These are phyloP conservation scores for Talaromyces borbonicus DNA, from an alignment of 495 filamentous ascomycete species.

Conservation along the genomic window DNA sequence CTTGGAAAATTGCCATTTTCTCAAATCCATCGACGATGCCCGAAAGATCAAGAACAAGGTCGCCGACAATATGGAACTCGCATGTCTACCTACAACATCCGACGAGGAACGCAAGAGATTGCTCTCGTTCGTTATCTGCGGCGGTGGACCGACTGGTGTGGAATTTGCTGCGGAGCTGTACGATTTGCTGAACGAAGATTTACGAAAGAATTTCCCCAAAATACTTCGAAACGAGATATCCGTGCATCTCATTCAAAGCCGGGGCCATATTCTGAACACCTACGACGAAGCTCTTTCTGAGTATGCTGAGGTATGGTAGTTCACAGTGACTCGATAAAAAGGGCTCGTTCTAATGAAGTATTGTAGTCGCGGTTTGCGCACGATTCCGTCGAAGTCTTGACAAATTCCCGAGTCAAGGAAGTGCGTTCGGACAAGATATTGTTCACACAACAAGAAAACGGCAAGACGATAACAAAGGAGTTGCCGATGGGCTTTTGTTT, in stretches of 20 bases:
- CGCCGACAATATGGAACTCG: slow-evolving; percentile 83
- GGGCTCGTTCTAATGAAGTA: not conserved
- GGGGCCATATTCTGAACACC: slow-evolving; percentile 92
- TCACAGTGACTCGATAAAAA: not conserved
- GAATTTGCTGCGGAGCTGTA: slow-evolving; percentile 96
- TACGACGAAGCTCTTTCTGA: slow-evolving; percentile 91
- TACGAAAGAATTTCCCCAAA: slow-evolving; percentile 71
- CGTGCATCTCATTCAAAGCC: slow-evolving; percentile 90
- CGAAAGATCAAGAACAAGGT: slow-evolving; percentile 79
- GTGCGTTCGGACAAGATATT: slow-evolving; percentile 74
- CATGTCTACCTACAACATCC: slow-evolving; percentile 84
- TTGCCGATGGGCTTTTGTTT: slow-evolving; percentile 94
- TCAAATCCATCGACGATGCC: slow-evolving; percentile 91
- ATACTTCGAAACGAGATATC: slow-evolving; percentile 94
- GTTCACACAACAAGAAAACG: slow-evolving; percentile 74
- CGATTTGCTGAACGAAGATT: slow-evolving; percentile 93
- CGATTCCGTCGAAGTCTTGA: slow-evolving; percentile 82
- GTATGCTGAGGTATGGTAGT: slow-evolving; percentile 68
- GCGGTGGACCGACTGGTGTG: slow-evolving; percentile 93
- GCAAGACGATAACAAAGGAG: slow-evolving; percentile 72
- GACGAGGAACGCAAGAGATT: slow-evolving; percentile 84
- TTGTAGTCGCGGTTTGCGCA: slow-evolving; percentile 62
- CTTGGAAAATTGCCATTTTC: slow-evolving; percentile 85
- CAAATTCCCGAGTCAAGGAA: slow-evolving; percentile 85
- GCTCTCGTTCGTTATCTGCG: slow-evolving; percentile 88